Evolutionary conservation across 2,329 filamentous ascomycete species (phyloP).

Genomic region (Pleurostoma richardsiae): DNA sequence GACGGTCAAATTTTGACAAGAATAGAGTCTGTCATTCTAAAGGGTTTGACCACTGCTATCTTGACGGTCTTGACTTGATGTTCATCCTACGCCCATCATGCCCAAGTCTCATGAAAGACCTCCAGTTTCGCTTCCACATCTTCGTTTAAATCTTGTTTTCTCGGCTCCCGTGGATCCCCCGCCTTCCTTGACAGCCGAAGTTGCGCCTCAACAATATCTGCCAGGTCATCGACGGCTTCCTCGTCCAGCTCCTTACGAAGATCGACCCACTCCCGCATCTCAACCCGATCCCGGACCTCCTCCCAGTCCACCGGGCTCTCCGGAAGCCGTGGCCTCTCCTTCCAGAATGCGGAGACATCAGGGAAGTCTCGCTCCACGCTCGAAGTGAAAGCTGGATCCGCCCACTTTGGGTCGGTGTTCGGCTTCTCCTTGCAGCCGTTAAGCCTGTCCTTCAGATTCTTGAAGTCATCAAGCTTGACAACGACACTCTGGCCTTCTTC

Average conservation of each 20-base stretch:
- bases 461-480: slow-evolving; percentile 6
- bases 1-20: no score
- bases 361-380: background rate
- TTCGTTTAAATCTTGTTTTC: no score
- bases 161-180: no score
- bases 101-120: no score
- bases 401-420: background rate
- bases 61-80: no score
- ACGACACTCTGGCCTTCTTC: slow-evolving; percentile 1
- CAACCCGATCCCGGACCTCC: background rate
- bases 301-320: slow-evolving; percentile 1
- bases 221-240: background rate
- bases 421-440: background rate
- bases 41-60: no score
- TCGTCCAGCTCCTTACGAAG: background rate
- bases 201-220: background rate
- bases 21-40: no score
- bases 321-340: background rate
- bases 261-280: background rate
- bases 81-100: no score
- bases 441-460: slow-evolving; percentile 5
- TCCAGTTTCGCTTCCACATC: no score
- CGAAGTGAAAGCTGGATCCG: background rate
- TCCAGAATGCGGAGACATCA: background rate
- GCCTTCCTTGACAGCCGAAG: no score